Evolutionary conservation across 805 yeast genomes (phyloP), one percentile per base, ranked within the genome.

Genomic region (Scheffersomyces stipitis): DNA sequence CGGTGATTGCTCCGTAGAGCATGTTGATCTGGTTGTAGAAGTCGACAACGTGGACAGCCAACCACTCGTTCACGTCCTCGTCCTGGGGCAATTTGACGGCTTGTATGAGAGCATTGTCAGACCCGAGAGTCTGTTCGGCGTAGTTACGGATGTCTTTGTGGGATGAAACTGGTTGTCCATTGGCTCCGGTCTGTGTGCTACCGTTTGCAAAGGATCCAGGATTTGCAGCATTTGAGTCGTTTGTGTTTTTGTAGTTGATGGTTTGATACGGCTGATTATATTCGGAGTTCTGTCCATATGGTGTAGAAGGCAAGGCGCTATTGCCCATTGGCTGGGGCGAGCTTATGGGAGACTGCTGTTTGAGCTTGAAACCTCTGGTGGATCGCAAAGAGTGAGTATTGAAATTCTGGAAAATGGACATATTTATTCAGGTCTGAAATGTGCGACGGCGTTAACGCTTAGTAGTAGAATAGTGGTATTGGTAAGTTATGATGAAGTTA

Each of bases 21-120:
- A 91, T 93, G 63, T 91, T 91, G 48, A 91, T 83, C 59, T 91
- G 99, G 59, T 90, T 90, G 66, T 86, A 91, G 57, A 91, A 93
- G 61, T 91, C 98, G 13, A 90, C 97, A n/a, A 91, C 93, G 58
- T 91, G 96, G 9, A 90, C 95, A 0, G 99, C 98, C 38, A 91
- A 64, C 99, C 99, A 91, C 60, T 91, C 99, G 51, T 84, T 83
- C 37, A 81, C 56, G 52, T 87, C 93, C 62, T 91, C 99, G 42
- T 93, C 98, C 49, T 78, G 85, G 13, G 99, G 99, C 18, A 93
- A 69, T 55, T 85, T 85, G 15, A 91, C 98, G 0, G 98, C 98
- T 60, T 88, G 95, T 17, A 86, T 85, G 45, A 93, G 71, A 2
- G 90, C 90, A 22, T 91, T 82, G 24, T 91, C 95, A 0, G 96